Percentiles rank a stretch among this genome's conserved stretches.
These are phyloP conservation scores for Alternaria panax DNA, from an alignment of 2,329 filamentous ascomycete genomes.

Conservation along the genomic window DNA sequence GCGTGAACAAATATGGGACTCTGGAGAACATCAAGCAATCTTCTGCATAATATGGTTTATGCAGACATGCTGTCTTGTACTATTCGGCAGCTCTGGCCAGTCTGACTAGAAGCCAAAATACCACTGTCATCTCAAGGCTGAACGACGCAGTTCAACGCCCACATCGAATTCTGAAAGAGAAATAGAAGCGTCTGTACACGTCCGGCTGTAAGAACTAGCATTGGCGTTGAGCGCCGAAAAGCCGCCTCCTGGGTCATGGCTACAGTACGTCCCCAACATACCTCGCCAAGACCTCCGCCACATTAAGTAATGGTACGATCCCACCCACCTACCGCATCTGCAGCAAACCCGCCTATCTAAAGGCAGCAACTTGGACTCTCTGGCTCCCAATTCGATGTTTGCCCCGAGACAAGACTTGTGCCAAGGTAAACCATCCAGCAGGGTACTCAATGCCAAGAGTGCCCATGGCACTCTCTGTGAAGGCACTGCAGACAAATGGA, in stretches of 20 bases:
- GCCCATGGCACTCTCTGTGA: constrained; percentile 15
- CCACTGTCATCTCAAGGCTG: neutral
- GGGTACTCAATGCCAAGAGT: constrained; percentile 38
- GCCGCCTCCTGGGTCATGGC: neutral
- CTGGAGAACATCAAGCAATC: neutral
- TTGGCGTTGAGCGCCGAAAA: neutral
- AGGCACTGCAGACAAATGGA: constrained; percentile 2
- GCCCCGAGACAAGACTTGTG: constrained; percentile 17
- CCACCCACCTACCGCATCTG: constrained; percentile 14
- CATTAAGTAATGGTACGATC: neutral
- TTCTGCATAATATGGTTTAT: neutral
- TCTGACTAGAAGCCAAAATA: neutral
- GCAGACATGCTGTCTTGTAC: neutral
- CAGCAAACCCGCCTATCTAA: neutral
- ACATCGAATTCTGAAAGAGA: neutral
- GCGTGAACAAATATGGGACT: neutral
- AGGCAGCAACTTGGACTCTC: neutral
- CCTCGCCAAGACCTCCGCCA: constrained; percentile 29
- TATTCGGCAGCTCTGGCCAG: neutral
- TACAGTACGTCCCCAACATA: constrained; percentile 8
- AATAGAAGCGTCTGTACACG: neutral
- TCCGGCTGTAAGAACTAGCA: neutral
- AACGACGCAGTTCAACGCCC: neutral
- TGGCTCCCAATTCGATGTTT: constrained; percentile 19
- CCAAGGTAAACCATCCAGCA: constrained; percentile 36